Percentiles rank a stretch among this genome's conserved stretches.
Evolutionary conservation across 257 asterid genomes (phyloP).

Genomic region (Linderniella brevidens): DNA sequence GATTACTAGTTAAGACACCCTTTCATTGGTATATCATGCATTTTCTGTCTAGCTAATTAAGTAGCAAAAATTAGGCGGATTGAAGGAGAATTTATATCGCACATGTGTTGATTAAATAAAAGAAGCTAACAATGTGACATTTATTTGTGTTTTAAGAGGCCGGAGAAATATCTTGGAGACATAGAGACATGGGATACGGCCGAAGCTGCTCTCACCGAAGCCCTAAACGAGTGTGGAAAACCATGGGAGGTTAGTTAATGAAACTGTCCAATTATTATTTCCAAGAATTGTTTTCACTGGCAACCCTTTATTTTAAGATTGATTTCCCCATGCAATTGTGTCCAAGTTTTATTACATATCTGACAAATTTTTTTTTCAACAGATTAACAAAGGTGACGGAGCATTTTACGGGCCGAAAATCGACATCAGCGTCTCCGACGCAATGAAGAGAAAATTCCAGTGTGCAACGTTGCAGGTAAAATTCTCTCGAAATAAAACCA

Average conservation of each 20-base stretch:
- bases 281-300: too few relatives aligned
- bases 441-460: conserved; percentile 93
- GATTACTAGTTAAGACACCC: too few relatives aligned
- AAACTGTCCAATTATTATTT: neutral
- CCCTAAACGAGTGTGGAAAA: conserved; percentile 77
- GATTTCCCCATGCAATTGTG: neutral
- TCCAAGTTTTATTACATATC: conserved; percentile 4
- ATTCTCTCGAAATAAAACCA: neutral
- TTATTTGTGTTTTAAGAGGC: conserved; percentile 36
- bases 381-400: conserved; percentile 95
- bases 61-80: too few relatives aligned
- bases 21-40: too few relatives aligned
- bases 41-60: too few relatives aligned
- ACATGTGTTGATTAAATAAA: too few relatives aligned
- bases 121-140: too few relatives aligned
- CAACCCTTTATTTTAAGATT: too few relatives aligned
- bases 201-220: conserved; percentile 83
- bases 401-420: conserved; percentile 97
- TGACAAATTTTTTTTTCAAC: conserved; percentile 10
- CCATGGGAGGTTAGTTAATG: conserved; percentile 70
- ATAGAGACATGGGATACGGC: conserved; percentile 70
- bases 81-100: too few relatives aligned
- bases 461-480: conserved; percentile 91
- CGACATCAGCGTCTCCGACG: conserved; percentile 82
- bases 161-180: conserved; percentile 87